These are phyloP conservation scores for Exophiala sideris DNA, from an alignment of 2,329 filamentous ascomycete species.

Conservation along the genomic window DNA sequence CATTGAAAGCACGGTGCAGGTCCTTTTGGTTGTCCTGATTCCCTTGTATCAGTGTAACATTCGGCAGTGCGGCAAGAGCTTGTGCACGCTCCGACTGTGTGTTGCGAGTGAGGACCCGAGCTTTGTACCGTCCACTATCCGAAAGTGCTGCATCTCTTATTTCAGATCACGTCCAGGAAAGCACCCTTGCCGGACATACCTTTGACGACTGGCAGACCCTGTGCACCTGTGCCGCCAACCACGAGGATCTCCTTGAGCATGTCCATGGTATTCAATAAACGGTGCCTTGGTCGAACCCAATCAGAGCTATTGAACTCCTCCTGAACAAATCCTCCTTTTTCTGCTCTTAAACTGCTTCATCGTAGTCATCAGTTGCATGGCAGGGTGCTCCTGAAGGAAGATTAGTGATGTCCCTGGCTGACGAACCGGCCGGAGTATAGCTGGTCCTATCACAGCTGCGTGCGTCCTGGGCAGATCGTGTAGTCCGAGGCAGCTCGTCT, in stretches of 20 bases:
- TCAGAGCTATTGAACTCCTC: too few species aligned
- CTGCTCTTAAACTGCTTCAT: too few species aligned
- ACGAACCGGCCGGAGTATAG: too few species aligned
- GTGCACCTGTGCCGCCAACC: conserved; percentile 51
- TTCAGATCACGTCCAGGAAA: neutral
- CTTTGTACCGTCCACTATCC: conserved; percentile 8
- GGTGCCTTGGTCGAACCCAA: too few species aligned
- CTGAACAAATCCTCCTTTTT: too few species aligned
- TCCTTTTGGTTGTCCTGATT: conserved; percentile 45
- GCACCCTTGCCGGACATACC: conserved; percentile 37
- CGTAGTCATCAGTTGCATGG: too few species aligned
- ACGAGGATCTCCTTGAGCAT: conserved; percentile 26
- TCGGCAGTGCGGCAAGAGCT: conserved; percentile 41
- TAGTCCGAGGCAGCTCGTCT: too few species aligned
- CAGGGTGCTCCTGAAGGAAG: too few species aligned
- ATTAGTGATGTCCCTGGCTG: too few species aligned
- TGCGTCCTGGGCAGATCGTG: too few species aligned
- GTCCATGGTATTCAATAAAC: neutral
- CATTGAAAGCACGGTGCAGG: conserved; percentile 44
- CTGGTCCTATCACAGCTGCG: too few species aligned
- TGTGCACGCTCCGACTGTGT: conserved; percentile 40
- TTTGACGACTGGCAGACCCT: conserved; percentile 47
- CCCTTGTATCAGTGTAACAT: conserved; percentile 47
- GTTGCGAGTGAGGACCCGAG: conserved; percentile 50
- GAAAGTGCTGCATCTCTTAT: conserved; percentile 4